Percentiles rank a stretch among this genome's conserved stretches.
Conservation (phyloP, 768 basidiomycete species). For the Pisolithus orientalis region DNA sequence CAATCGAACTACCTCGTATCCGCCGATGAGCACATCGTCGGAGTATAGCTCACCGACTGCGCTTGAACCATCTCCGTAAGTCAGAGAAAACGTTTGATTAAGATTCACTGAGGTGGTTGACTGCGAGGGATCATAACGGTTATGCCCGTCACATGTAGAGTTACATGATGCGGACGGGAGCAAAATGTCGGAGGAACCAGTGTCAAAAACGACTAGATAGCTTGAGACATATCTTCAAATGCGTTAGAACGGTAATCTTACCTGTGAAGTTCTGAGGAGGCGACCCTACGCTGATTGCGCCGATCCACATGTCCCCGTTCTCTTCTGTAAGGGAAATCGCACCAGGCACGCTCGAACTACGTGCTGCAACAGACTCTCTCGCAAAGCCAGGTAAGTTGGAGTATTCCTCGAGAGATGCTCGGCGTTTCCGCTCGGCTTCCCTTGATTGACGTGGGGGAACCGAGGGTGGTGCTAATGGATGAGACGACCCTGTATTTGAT, state of each 20-base stretch:
- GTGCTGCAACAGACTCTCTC: background rate
- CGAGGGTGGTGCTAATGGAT: slow-evolving; percentile 22
- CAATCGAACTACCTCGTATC: slow-evolving; percentile 23
- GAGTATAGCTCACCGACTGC: slow-evolving; percentile 35
- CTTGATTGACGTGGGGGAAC: background rate
- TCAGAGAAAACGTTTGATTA: slow-evolving; percentile 22
- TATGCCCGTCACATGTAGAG: slow-evolving; percentile 27
- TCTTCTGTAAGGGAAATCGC: slow-evolving; percentile 32
- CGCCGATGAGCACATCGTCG: slow-evolving; percentile 39
- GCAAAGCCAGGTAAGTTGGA: too few relatives aligned
- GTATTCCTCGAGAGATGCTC: background rate
- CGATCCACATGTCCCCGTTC: slow-evolving; percentile 38
- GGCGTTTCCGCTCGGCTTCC: background rate
- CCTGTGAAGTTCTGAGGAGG: slow-evolving; percentile 39
- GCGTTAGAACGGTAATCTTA: slow-evolving; percentile 11
- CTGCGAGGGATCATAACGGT: slow-evolving; percentile 19
- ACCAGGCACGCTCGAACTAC: slow-evolving; percentile 20
- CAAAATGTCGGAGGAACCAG: slow-evolving; percentile 47
- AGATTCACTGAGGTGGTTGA: slow-evolving; percentile 28
- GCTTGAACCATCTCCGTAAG: slow-evolving; percentile 34
- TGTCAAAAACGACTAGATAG: slow-evolving; percentile 45
- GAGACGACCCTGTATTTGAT: slow-evolving; percentile 37
- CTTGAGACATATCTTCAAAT: background rate
- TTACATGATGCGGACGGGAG: slow-evolving; percentile 27
- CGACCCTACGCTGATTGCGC: slow-evolving; percentile 41